phyloP scores from a whole-genome alignment of 164 flowering plant species.

The Brasenia schreberi region DNA sequence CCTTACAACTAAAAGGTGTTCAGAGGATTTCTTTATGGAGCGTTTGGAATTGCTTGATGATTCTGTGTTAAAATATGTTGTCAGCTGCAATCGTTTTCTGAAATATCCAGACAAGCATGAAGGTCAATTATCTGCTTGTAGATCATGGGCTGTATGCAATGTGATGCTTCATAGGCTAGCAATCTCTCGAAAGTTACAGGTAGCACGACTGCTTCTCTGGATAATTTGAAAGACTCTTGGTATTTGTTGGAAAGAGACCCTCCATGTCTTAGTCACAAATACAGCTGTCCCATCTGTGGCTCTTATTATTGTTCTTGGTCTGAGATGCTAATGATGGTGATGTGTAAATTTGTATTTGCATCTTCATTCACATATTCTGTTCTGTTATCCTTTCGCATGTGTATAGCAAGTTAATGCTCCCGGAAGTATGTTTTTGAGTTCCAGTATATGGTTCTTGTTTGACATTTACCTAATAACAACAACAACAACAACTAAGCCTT shows the following conservation, averaged over 20 bases:
- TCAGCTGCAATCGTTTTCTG: conserved; percentile 72
- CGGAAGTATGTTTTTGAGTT: not conserved
- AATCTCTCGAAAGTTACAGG: conserved; percentile 57
- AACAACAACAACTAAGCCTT: too few species aligned
- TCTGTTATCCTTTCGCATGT: too few species aligned
- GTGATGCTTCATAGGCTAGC: conserved; percentile 65
- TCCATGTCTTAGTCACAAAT: too few species aligned
- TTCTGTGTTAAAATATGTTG: conserved; percentile 78
- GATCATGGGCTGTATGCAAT: conserved; percentile 53
- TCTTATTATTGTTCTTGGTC: too few species aligned
- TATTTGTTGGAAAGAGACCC: not conserved
- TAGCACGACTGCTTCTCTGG: conserved; percentile 5
- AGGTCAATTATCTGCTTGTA: conserved; percentile 49
- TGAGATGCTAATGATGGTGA: too few species aligned
- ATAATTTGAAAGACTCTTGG: not conserved
- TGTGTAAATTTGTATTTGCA: too few species aligned
- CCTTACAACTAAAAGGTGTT: conserved; percentile 65
- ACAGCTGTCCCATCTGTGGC: too few species aligned
- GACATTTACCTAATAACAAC: too few species aligned
- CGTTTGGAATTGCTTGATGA: conserved; percentile 95
- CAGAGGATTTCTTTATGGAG: conserved; percentile 80
- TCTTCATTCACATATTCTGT: too few species aligned
- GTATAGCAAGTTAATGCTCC: too few species aligned
- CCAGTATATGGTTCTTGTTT: not conserved
- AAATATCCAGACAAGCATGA: conserved; percentile 65